These are phyloP conservation scores for Saitozyma sp. DNA, from an alignment of 768 basidiomycete species.

Conservation along the genomic window DNA sequence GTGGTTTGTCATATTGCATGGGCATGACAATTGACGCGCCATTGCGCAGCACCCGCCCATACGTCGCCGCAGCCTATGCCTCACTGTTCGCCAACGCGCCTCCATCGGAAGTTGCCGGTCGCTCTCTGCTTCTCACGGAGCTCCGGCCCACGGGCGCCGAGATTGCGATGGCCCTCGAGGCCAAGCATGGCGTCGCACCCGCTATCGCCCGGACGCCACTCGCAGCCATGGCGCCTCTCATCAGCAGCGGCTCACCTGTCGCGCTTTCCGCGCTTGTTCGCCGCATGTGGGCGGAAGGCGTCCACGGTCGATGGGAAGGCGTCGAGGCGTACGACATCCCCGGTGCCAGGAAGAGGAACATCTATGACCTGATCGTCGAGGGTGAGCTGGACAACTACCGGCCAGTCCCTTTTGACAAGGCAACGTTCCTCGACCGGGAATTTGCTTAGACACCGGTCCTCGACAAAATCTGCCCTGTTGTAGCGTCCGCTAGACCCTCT, in stretches of 20 bases:
- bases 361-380: slow-evolving; percentile 1
- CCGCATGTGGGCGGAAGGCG: slow-evolving; percentile 2
- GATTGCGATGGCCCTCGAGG: neutral
- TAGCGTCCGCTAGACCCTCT: too few species aligned
- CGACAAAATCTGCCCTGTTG: too few species aligned
- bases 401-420: slow-evolving; percentile 1
- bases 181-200: neutral
- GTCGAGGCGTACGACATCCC: neutral
- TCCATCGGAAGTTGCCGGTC: neutral
- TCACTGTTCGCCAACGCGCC: slow-evolving; percentile 1
- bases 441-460: too few species aligned
- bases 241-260: neutral
- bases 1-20: neutral
- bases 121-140: neutral
- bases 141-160: slow-evolving; percentile 4
- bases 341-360: neutral
- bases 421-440: neutral
- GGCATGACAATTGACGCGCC: neutral
- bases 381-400: slow-evolving; percentile 3
- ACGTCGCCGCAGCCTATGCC: slow-evolving; percentile 3
- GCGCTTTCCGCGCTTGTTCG: neutral
- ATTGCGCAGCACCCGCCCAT: neutral
- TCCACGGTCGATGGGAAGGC: neutral
- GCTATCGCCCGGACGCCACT: neutral
- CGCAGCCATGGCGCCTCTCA: neutral